A percentile compares a stretch with the other conserved stretches of the same genome.
phyloP scores from a whole-genome alignment of 495 filamentous ascomycete species.

The Chaetomidium leptoderma region DNA sequence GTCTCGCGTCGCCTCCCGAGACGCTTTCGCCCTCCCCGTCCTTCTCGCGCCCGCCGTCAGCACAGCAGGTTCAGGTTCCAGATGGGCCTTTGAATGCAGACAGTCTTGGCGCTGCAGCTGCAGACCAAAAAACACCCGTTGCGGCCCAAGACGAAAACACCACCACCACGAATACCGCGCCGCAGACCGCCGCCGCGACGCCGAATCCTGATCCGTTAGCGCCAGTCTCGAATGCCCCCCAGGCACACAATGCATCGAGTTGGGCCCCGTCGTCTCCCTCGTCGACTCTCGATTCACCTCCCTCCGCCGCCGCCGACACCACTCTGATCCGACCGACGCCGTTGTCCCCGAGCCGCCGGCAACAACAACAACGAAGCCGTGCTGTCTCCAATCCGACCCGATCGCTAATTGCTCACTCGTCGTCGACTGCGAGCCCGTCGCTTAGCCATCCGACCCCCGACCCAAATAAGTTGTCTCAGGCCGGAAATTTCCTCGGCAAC shows the following conservation, averaged over 20 bases:
- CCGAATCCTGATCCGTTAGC: conserved; percentile 1
- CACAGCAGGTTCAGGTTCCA: neutral
- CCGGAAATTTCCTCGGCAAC: conserved; percentile 70
- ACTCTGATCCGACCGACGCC: conserved; percentile 26
- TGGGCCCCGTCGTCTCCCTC: neutral
- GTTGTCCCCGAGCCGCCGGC: conserved; percentile 11
- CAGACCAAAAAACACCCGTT: neutral
- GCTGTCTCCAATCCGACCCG: conserved; percentile 27
- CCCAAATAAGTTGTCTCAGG: conserved; percentile 63
- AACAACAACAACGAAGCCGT: conserved; percentile 24
- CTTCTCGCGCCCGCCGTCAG: conserved; percentile 15
- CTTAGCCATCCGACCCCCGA: conserved; percentile 76
- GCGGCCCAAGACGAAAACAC: conserved; percentile 4
- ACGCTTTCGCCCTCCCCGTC: conserved; percentile 24
- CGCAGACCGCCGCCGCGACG: conserved; percentile 17
- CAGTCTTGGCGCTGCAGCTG: conserved; percentile 12
- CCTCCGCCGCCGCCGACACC: conserved; percentile 10
- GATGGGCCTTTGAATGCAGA: neutral
- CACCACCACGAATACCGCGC: conserved; percentile 19
- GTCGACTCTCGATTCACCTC: neutral
- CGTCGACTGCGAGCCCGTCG: conserved; percentile 52
- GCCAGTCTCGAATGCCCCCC: neutral
- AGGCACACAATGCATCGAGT: conserved; percentile 4
- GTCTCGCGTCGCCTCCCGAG: conserved; percentile 20
- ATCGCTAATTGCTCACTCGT: conserved; percentile 55